phyloP scores from a whole-genome alignment of 495 filamentous ascomycete species.

The Penicillium nucicola region DNA sequence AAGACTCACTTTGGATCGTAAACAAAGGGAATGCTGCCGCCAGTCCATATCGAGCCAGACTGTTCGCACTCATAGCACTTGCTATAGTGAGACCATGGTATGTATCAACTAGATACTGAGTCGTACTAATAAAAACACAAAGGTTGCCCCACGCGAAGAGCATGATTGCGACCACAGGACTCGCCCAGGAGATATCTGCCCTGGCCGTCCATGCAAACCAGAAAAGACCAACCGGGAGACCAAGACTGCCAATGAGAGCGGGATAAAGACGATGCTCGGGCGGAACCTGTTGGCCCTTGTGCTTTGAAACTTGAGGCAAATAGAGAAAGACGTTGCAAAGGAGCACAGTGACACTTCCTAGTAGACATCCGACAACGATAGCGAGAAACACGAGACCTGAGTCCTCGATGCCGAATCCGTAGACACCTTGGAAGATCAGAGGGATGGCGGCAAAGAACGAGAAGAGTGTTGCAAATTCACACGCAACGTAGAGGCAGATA shows the following conservation, averaged over 20 bases:
- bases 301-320: conserved; percentile 2
- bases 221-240: conserved; percentile 48
- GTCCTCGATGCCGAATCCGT: conserved; percentile 47
- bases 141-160: conserved; percentile 68
- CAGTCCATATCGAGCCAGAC: conserved; percentile 58
- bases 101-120: conserved; percentile 55
- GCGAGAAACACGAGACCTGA: conserved; percentile 58
- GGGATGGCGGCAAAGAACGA: conserved; percentile 66
- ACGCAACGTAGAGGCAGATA: conserved; percentile 58
- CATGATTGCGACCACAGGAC: conserved; percentile 50
- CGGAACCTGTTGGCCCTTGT: conserved; percentile 36
- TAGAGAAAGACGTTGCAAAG: conserved; percentile 37
- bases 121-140: conserved; percentile 47
- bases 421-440: conserved; percentile 46
- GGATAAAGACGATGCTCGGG: conserved; percentile 57
- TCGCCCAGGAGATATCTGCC: conserved; percentile 32
- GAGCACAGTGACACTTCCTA: conserved; percentile 45
- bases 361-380: conserved; percentile 53
- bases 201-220: conserved; percentile 50
- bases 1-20: conserved; percentile 50
- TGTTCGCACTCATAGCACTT: conserved; percentile 42
- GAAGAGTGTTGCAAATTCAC: conserved; percentile 63
- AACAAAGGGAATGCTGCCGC: conserved; percentile 67
- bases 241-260: conserved; percentile 56
- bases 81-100: conserved; percentile 40